phyloP scores from a whole-genome alignment of 805 yeast genomes.

The Saccharomycopsis javanensis region DNA sequence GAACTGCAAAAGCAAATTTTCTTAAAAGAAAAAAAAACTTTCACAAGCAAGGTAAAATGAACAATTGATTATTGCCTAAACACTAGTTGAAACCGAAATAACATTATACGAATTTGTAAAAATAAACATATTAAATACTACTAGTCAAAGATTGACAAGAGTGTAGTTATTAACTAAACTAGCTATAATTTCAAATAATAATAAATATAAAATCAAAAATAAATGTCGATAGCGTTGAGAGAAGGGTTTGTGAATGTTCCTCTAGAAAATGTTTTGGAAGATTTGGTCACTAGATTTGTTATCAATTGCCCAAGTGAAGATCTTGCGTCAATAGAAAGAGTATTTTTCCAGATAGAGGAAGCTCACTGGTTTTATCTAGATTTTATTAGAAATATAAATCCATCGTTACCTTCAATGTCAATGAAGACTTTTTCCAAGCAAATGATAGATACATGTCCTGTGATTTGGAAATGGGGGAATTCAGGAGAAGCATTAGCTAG shows the following conservation, averaged over 20 bases:
- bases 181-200: neutral
- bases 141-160: neutral
- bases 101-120: neutral
- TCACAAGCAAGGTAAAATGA: too few relatives aligned
- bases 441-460: conserved; percentile 60
- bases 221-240: conserved; percentile 52
- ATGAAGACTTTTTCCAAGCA: conserved; percentile 66
- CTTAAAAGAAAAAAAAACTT: neutral
- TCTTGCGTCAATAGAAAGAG: conserved; percentile 63
- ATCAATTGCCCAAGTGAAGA: conserved; percentile 91
- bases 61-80: too few relatives aligned
- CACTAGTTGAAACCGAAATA: neutral
- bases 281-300: conserved; percentile 79
- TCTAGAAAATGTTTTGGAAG: conserved; percentile 69
- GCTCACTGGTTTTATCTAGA: conserved; percentile 98
- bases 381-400: conserved; percentile 62
- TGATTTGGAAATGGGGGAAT: conserved; percentile 77
- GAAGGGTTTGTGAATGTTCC: conserved; percentile 52
- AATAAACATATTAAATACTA: neutral
- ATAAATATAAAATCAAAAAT: conserved; percentile 4
- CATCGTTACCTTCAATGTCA: conserved; percentile 64
- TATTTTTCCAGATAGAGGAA: conserved; percentile 90
- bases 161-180: neutral
- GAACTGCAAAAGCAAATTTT: neutral
- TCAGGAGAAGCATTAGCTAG: conserved; percentile 64